phyloP scores from a whole-genome alignment of 306 rosid genomes.

The barrel medic (Medicago truncatula) region DNA sequence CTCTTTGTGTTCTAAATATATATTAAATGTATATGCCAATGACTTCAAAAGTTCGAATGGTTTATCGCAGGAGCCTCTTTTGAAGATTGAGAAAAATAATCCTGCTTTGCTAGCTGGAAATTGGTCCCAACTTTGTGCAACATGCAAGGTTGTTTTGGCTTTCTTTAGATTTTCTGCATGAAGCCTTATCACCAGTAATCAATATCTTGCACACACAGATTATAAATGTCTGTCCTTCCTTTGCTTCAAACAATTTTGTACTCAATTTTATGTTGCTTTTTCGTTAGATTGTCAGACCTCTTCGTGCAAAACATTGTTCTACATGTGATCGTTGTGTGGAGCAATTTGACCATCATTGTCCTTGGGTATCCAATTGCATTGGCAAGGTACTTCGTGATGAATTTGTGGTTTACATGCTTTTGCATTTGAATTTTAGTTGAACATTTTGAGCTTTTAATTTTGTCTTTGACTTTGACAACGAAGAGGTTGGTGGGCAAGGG shows the following conservation, averaged over 20 bases:
- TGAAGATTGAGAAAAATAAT: slow-evolving; percentile 86
- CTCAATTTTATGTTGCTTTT: slow-evolving; percentile 32
- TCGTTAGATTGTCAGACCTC: slow-evolving; percentile 96
- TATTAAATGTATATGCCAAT: slow-evolving; percentile 15
- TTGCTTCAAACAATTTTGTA: slow-evolving; percentile 18
- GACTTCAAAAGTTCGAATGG: slow-evolving; percentile 36
- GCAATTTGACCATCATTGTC: slow-evolving; percentile 99
- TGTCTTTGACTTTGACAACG: slow-evolving; percentile 20
- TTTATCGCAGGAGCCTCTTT: slow-evolving; percentile 81
- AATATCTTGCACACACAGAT: slow-evolving; percentile 57
- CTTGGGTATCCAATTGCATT: slow-evolving; percentile 99
- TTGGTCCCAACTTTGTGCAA: slow-evolving; percentile 57
- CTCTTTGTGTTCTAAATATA: neutral
- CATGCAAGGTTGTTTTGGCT: slow-evolving; percentile 69
- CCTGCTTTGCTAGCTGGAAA: slow-evolving; percentile 96
- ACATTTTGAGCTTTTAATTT: slow-evolving; percentile 28
- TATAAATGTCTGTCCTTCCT: slow-evolving; percentile 3
- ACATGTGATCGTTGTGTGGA: slow-evolving; percentile 95
- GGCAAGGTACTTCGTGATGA: slow-evolving; percentile 76
- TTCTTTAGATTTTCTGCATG: slow-evolving; percentile 63
- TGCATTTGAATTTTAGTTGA: slow-evolving; percentile 12
- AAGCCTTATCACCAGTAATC: slow-evolving; percentile 61
- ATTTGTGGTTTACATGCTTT: slow-evolving; percentile 25
- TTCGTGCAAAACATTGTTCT: slow-evolving; percentile 98
- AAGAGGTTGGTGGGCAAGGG: slow-evolving; percentile 4